Percentiles rank a stretch among this genome's conserved stretches.
These are phyloP conservation scores for Solanum ossicruentum DNA, from an alignment of 257 asterid species.

Conservation along the genomic window DNA sequence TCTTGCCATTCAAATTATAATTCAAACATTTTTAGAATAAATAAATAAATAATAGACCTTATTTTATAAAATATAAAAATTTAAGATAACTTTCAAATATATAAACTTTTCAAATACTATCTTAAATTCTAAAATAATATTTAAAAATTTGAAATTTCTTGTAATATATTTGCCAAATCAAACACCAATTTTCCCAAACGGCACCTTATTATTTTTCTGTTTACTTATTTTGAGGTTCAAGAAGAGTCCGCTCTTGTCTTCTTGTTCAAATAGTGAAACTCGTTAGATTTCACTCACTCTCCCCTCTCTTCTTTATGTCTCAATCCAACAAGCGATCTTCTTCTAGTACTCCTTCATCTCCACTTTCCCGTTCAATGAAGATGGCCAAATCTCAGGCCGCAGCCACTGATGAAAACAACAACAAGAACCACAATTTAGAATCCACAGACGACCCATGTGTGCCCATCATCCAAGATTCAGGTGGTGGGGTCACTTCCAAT, in stretches of 20 bases:
- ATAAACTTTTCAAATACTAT: no score
- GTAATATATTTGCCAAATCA: no score
- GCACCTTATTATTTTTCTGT: no score
- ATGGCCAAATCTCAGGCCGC: constrained; percentile 65
- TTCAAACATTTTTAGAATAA: no score
- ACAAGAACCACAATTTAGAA: constrained; percentile 35
- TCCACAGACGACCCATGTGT: constrained; percentile 37
- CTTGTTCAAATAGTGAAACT: neutral
- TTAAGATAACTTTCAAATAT: no score
- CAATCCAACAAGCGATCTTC: constrained; percentile 36
- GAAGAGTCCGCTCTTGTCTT: neutral
- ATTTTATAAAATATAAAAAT: no score
- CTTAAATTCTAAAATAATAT: no score
- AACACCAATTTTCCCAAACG: no score
- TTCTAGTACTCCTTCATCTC: constrained; percentile 9
- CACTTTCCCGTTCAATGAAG: constrained; percentile 45
- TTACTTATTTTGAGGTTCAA: neutral
- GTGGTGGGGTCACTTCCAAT: constrained; percentile 52
- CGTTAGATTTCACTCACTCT: constrained; percentile 18
- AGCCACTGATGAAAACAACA: constrained; percentile 14
- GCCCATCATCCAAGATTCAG: constrained; percentile 23
- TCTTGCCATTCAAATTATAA: no score
- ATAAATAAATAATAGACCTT: no score
- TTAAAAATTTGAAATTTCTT: no score
- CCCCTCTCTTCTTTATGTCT: constrained; percentile 34